Conservation (phyloP, 2,329 filamentous ascomycete species). For the Aspergillus chevalieri region DNA sequence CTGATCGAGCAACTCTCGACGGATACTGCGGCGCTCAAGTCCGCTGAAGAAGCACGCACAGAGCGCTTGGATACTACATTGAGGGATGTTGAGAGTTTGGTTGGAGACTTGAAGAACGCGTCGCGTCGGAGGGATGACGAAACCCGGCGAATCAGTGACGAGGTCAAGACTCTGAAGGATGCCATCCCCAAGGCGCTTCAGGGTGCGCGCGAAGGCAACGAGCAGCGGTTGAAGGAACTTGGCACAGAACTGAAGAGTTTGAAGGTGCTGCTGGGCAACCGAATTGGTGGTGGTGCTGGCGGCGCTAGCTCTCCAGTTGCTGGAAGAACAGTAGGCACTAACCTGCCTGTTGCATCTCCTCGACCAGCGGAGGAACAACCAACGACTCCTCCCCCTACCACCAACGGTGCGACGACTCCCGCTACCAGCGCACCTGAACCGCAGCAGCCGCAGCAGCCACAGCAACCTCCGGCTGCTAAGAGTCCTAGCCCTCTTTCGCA, state of each 20-base stretch:
- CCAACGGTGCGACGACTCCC: conserved; percentile 21
- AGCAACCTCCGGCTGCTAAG: conserved; percentile 16
- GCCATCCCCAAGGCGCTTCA: conserved; percentile 83
- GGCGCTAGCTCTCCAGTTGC: conserved; percentile 23
- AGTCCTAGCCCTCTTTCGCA: conserved; percentile 44
- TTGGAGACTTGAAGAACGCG: conserved; percentile 73
- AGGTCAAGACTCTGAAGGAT: conserved; percentile 75
- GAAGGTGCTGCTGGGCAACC: conserved; percentile 73
- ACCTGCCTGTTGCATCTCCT: conserved; percentile 15
- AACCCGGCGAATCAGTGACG: conserved; percentile 75
- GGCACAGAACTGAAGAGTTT: conserved; percentile 83
- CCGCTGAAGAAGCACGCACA: conserved; percentile 76
- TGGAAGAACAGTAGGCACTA: conserved; percentile 24
- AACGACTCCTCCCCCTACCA: conserved; percentile 13
- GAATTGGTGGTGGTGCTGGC: conserved; percentile 42
- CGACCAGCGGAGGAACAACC: conserved; percentile 17
- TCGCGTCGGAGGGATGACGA: conserved; percentile 82
- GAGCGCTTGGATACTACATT: conserved; percentile 76
- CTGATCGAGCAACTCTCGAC: conserved; percentile 86
- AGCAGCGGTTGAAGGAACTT: conserved; percentile 75
- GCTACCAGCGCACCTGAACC: conserved; percentile 7
- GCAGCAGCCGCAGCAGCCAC: conserved; percentile 19
- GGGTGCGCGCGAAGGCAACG: conserved; percentile 76
- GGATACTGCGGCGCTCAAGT: conserved; percentile 83
- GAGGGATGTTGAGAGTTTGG: conserved; percentile 74